Evolutionary conservation across 495 filamentous ascomycete species (phyloP).

Genomic region (Penicillium cinerascens): DNA sequence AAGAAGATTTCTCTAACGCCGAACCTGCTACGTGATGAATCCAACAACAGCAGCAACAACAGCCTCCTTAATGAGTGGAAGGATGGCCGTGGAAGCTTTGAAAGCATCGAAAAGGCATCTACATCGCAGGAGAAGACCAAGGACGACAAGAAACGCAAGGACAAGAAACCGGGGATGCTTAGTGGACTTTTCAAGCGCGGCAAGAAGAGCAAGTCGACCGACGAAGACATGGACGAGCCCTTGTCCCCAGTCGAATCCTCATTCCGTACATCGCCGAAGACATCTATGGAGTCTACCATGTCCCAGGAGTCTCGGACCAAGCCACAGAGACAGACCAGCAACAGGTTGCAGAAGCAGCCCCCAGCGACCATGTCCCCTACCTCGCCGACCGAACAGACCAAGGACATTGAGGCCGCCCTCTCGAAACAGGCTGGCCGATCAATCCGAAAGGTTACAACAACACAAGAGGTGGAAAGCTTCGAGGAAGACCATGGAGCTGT

Average conservation of each 20-base stretch:
- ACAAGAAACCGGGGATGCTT: conserved; percentile 89
- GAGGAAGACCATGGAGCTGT: conserved; percentile 15
- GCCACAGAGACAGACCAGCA: conserved; percentile 65
- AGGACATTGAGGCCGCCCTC: conserved; percentile 6
- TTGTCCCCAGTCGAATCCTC: conserved; percentile 57
- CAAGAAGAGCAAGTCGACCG: conserved; percentile 69
- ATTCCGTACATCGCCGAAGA: conserved; percentile 47
- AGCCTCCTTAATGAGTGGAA: conserved; percentile 59
- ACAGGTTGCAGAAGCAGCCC: conserved; percentile 21
- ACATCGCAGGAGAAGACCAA: conserved; percentile 53
- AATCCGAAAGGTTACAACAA: conserved; percentile 41
- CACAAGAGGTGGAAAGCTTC: conserved; percentile 27
- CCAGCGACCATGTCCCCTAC: conserved; percentile 6
- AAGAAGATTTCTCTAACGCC: conserved; percentile 97
- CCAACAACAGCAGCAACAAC: conserved; percentile 48
- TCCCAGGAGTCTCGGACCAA: conserved; percentile 47
- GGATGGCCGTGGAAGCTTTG: conserved; percentile 52
- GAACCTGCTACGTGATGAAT: conserved; percentile 85
- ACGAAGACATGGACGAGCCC: conserved; percentile 61
- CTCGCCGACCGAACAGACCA: conserved; percentile 3
- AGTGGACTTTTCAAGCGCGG: conserved; percentile 94
- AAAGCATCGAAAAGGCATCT: conserved; percentile 50
- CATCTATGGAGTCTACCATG: conserved; percentile 43
- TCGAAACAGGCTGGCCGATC: conserved; percentile 23
- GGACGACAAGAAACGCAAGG: conserved; percentile 84